phyloP scores from a whole-genome alignment of 2,329 filamentous ascomycete genomes.

The Claviceps digitariae region DNA sequence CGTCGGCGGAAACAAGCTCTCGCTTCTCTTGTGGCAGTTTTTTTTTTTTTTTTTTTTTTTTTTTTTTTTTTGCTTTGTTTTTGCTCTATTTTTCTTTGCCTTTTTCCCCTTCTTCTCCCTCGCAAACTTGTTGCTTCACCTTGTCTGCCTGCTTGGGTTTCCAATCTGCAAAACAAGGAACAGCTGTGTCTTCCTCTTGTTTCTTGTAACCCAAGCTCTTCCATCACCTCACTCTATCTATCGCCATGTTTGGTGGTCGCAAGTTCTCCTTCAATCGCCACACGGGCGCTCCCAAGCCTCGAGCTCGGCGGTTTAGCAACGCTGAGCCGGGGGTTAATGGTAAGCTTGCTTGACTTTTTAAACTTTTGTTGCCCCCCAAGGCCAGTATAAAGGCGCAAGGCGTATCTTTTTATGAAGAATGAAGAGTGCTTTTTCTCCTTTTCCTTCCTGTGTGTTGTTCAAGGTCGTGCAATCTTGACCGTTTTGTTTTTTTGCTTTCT shows the following conservation, averaged over 20 bases:
- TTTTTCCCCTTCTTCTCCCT: background rate
- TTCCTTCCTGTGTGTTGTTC: background rate
- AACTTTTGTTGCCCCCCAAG: background rate
- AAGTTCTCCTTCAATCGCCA: constrained; percentile 57
- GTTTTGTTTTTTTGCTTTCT: background rate
- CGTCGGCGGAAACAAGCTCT: background rate
- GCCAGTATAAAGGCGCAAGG: background rate
- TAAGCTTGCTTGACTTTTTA: constrained; percentile 19
- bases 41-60: background rate
- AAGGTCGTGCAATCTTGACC: background rate
- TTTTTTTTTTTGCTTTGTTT: background rate
- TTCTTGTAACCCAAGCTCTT: background rate
- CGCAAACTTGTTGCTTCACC: background rate
- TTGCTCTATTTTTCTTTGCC: background rate
- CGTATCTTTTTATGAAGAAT: background rate
- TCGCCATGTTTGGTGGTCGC: constrained; percentile 39
- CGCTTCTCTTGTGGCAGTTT: background rate
- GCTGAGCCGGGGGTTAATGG: constrained; percentile 43
- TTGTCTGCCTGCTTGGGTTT: background rate
- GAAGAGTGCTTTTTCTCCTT: background rate
- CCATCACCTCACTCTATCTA: background rate
- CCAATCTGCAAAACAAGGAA: background rate
- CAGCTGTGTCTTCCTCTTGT: background rate
- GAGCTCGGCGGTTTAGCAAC: constrained; percentile 42
- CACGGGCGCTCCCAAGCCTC: constrained; percentile 44